phyloP scores from a whole-genome alignment of 257 asterid genomes.

The Scutellaria barbata region DNA sequence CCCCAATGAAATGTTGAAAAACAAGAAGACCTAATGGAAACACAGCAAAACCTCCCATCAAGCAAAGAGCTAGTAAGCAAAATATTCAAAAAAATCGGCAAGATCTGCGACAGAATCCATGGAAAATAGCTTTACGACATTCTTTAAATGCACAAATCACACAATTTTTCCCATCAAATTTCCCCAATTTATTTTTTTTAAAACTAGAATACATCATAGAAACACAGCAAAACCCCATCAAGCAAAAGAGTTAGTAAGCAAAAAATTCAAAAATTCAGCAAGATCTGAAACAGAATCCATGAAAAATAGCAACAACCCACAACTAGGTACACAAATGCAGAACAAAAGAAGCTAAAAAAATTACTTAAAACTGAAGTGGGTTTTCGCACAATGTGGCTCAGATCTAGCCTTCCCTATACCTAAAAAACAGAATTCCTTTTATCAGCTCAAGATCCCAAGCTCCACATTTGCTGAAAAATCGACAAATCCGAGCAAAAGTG shows the following conservation, averaged over 20 bases:
- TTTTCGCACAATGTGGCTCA: slow-evolving; percentile 49
- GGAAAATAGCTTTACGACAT: neutral
- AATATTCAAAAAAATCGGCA: slow-evolving; percentile 33
- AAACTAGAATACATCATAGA: neutral
- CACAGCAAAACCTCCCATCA: neutral
- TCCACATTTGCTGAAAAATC: slow-evolving; percentile 26
- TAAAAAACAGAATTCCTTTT: slow-evolving; percentile 21
- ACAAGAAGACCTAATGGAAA: neutral
- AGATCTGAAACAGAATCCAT: slow-evolving; percentile 52
- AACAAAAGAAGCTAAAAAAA: slow-evolving; percentile 28
- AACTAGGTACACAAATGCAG: slow-evolving; percentile 15
- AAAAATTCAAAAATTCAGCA: slow-evolving; percentile 34
- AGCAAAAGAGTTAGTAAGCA: slow-evolving; percentile 11
- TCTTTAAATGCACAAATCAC: neutral
- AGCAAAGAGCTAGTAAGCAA: slow-evolving; percentile 19
- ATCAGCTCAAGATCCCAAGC: slow-evolving; percentile 39
- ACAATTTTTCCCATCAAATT: neutral
- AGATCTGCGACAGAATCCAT: slow-evolving; percentile 52
- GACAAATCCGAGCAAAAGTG: slow-evolving; percentile 31
- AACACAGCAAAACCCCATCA: neutral
- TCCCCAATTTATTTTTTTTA: neutral
- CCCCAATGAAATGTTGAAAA: neutral
- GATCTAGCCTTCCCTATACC: slow-evolving; percentile 69
- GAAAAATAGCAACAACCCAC: slow-evolving; percentile 26
- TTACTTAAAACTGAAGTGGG: slow-evolving; percentile 27